Base-by-base conservation (phyloP, 352 stramenopile species). In the Globisporangium mamillatum region DNA sequence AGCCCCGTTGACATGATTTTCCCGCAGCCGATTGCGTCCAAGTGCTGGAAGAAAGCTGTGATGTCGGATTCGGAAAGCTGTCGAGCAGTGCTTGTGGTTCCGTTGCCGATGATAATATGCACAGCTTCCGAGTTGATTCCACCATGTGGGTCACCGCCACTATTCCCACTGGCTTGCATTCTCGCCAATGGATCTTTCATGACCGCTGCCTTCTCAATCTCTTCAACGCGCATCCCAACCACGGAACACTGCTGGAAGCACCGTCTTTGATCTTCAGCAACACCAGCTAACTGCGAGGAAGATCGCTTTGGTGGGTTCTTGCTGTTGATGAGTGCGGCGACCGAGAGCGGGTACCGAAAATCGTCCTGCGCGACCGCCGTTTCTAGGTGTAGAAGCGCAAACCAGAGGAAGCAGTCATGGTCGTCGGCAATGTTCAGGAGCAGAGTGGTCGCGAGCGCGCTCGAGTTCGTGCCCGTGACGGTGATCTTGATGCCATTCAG, bases 321-420 rank as follows among this genome's bases (percentile, higher is more conserved):
- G 44, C 53, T 73, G 16, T 74, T 67, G 3, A 62, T 22, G 1
- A 88, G 53, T 10, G 53, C 44, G 0, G 68, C 61, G 34, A 63
- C 22, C 14, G 61, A 71, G 27, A 91, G 60, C 6, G 81, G 74
- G 38, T 81, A 88, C 34, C 38, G 60, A 0, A 66, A 18, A 22
- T 78, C 84, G 65, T 82, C 78, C 63, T 86, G 80, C 0, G 79
- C 75, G 46, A 92, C 60, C 1, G 61, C 75, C 9, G 75, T 77
- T 66, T 92, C 84, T 41, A 92, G 73, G 5, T 76, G 71, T 2
- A 92, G 63, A 46, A 90, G 62, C 10, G 75, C 67, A 52, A 86
- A 90, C 84, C 81, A 92, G 32, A 79, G 44, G 38, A 88, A 88
- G 0, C 77, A 66, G 29, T 92, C 80, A 27, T 62, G 52, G 29